Evolutionary conservation across 129 eudicot species (phyloP), one percentile per base, ranked within the genome.

Genomic region (Flaveria sonorensis): DNA sequence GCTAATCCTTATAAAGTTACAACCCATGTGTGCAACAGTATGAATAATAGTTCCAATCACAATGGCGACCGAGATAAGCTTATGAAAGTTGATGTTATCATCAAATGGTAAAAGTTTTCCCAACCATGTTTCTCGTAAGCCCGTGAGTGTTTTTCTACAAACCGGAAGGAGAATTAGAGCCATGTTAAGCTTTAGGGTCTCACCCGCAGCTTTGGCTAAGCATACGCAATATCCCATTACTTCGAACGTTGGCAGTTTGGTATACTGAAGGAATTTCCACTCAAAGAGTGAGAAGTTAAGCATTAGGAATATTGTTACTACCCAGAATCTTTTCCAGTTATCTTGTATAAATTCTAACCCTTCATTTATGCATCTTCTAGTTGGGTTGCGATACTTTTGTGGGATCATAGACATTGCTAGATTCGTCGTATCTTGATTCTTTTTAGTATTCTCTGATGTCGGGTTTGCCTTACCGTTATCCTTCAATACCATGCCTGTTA

Each of bases 391-490:
- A 59, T 86, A 89, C 70, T 19, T 75, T 72, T 53, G 86, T 2
- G 99, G 97, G 80, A 94, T 94, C 99, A 94, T 94, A 10, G 99
- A 86, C 80, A 63, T 89, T 63, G 93, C 88, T 18, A 94, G 86
- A 26, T 79, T 65, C 16, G 83, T 71, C 1, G 89, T 70, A 59
- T 85, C 88, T 63, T 77, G 76, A 42, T 67, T 24, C 8, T 60
- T 50, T 36, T 52, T 52, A 13, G n/a, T 74, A 7, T 55, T 74
- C 60, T 46, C 70, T 67, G 66, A 15, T 80, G 21, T 59, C 8
- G 70, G 80, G 75, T 67, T 80, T 19, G 64, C 5, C 7, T 64
- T 77, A 4, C 48, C 72, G 50, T 47, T 75, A 11, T 48, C 55
- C 63, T 83, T 71, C 3, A 93, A 75, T 18, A 88, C 92, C 92